Evolutionary conservation across 179 eudicot species (phyloP), one percentile per base, ranked within the genome.

Genomic region (Patellifolia procumbens): DNA sequence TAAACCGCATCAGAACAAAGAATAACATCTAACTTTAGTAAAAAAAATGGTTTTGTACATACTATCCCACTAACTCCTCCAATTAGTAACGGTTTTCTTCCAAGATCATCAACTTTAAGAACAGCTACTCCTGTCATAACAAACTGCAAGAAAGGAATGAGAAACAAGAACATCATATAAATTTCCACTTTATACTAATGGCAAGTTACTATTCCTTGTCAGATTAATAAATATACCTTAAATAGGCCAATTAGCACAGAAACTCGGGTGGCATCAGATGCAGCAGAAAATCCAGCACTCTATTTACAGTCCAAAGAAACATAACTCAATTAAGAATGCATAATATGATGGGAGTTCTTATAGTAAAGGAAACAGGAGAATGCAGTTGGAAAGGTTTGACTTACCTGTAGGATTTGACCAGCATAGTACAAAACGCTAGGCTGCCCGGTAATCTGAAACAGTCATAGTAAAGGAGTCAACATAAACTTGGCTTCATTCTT

Each of bases 281-380:
- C 99, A 51, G 98, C 99, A 80, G 99, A 89, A 82, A 96, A 96
- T 58, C 99, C 99, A 81, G 99, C 99, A 83, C 83, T 93, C 99
- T 95, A 73, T 65, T 53, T n/a, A 39, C 64, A 76, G 72, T 73
- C 58, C 58, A 72, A 68, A 51, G 61, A 75, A 31, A 12, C 15
- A 72, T 24, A 45, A 45, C 37, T 48, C 73, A 74, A 72, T 74
- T 24, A 59, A 60, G 39, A 39, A 61, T 69, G 37, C 59, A 12
- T 75, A 11, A 70, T 26, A 43, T 17, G 26, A 45, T 16, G 24
- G 43, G 26, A 24, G 35, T 56, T 63, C 29, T 28, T 72, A n/a
- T 28, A 24, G 32, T 42, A 22, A n/a, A 13, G n/a, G 45, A 75
- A 55, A 66, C 37, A 49, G 29, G 53, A 56, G 17, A 81, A 53